Conservation (phyloP, 441 rosid species). For the Lepidium campestre region DNA sequence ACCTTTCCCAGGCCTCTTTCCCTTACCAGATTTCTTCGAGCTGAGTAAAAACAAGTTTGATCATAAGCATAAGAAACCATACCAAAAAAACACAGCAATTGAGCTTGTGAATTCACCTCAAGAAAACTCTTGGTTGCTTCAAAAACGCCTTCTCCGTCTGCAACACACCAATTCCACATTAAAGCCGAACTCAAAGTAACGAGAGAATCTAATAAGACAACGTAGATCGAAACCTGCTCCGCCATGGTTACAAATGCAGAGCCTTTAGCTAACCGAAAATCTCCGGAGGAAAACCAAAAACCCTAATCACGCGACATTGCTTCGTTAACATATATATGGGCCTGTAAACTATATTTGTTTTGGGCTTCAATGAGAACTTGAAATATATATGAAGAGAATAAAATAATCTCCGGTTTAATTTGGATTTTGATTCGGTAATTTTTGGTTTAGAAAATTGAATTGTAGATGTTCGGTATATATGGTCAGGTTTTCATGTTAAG, state of each 20-base stretch:
- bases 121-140: constrained; percentile 84
- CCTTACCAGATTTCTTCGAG: constrained; percentile 50
- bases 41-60: neutral
- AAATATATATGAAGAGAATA: too few relatives aligned
- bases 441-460: too few relatives aligned
- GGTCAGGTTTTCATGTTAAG: neutral
- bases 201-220: neutral
- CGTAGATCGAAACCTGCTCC: constrained; percentile 13
- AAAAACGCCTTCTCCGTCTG: constrained; percentile 76
- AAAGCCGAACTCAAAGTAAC: neutral
- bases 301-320: neutral
- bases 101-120: constrained; percentile 32
- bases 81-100: neutral
- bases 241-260: constrained; percentile 13
- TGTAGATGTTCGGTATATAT: neutral
- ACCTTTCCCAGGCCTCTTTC: constrained; percentile 84
- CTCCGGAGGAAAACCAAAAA: neutral
- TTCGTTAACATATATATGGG: neutral
- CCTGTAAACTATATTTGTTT: neutral
- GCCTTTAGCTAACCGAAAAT: neutral
- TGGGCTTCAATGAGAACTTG: neutral
- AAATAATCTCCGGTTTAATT: neutral
- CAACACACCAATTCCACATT: constrained; percentile 1
- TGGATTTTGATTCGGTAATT: neutral
- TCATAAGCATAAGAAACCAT: neutral